Evolutionary conservation across 2,329 filamentous ascomycete genomes (phyloP), one percentile per base, ranked within the genome.

Genomic region (Cordyceps farinosa): DNA sequence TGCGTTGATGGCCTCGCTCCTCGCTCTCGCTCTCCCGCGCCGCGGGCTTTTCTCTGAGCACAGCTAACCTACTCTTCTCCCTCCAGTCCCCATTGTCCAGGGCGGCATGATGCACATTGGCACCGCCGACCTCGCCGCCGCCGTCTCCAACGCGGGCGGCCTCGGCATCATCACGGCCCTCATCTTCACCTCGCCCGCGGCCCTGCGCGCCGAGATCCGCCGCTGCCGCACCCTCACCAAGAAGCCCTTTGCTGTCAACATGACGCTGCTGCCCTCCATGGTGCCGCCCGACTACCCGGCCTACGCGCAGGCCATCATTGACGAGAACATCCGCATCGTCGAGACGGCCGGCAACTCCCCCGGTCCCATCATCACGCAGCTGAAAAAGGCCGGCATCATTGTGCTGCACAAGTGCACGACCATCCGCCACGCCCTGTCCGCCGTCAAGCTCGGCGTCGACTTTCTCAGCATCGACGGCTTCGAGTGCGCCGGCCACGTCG

Each of bases 341-440:
- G 95, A 98, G 80, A 97, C 92, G 3, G 92, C 92, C 1, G 92
- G 92, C 61, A 96, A 96, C 81, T 82, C 79, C 58, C 95, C 95
- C 0, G 95, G 92, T 1, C 92, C 93, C 3, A 89, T 99, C 67
- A 98, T 99, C 76, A 82, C 86, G 73, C 86, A 92, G 80, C 84
- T 99, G 61, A 99, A 98, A 80, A 84, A 84, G 65, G 90, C 88
- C 6, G 87, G 87, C 63, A 85, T 86, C 71, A 94, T 85, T 62
- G 87, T 99, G 70, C 81, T 99, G 63, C 95, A 99, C 85, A 99
- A 99, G 80, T 98, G 95, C 82, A 99, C 95, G 9, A 96, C 92
- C 5, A 96, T 99, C 78, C 83, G 92, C 62, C 95, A 99, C 75
- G 95, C 95, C 27, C 86, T 92, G 76, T 92, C 90, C 68, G 95